Percentiles rank a stretch among this genome's conserved stretches.
These are phyloP conservation scores for Zasmidium cellare DNA, from an alignment of 2,329 filamentous ascomycete species.

Conservation along the genomic window DNA sequence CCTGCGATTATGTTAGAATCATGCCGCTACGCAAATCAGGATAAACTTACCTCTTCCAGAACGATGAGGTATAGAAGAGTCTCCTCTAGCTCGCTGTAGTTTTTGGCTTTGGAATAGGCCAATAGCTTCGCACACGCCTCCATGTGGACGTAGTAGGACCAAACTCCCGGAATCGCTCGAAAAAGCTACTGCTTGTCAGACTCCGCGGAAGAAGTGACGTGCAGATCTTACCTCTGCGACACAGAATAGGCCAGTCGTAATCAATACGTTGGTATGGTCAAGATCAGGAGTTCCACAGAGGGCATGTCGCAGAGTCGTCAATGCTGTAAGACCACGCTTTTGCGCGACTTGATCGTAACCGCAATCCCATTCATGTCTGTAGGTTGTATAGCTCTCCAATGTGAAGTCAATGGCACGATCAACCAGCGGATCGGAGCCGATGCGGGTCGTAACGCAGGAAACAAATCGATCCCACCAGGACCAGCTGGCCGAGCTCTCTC, in stretches of 20 bases:
- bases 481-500: background rate
- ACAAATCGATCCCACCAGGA: background rate
- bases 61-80: background rate
- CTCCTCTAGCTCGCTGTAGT: background rate
- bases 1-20: background rate
- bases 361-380: background rate
- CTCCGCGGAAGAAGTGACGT: too few relatives aligned
- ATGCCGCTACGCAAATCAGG: too few relatives aligned
- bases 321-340: background rate
- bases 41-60: background rate
- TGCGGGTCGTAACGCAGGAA: background rate
- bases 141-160: background rate
- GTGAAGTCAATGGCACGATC: background rate
- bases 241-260: background rate
- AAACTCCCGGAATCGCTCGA: background rate
- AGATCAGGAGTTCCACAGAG: background rate
- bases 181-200: background rate
- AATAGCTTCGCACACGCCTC: background rate
- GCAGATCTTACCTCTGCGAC: background rate
- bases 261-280: background rate
- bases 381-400: background rate
- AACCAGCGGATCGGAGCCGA: background rate
- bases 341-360: background rate
- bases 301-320: background rate
- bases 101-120: background rate